Conservation (phyloP, 1,139 yeast genomes). For the Kodamaea arcana region DNA sequence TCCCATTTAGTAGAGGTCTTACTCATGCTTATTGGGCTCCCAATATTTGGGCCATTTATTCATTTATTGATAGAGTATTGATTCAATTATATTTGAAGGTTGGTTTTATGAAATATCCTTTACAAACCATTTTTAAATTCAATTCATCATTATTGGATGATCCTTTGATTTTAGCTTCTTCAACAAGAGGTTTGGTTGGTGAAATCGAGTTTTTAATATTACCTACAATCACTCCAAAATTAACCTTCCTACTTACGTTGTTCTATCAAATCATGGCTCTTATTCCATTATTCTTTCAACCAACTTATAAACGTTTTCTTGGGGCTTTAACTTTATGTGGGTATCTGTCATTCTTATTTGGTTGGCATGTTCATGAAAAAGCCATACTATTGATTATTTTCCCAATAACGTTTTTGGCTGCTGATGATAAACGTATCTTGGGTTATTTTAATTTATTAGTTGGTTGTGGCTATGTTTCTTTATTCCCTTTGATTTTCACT, state of each 20-base stretch:
- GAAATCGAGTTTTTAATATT: slow-evolving; percentile 78
- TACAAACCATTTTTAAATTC: slow-evolving; percentile 31
- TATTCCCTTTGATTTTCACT: slow-evolving; percentile 84
- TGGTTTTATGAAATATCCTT: slow-evolving; percentile 41
- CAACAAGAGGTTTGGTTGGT: slow-evolving; percentile 89
- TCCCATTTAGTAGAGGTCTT: slow-evolving; percentile 92
- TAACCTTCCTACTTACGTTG: slow-evolving; percentile 73
- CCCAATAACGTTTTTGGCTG: slow-evolving; percentile 78
- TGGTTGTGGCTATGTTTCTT: slow-evolving; percentile 79
- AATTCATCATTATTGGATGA: slow-evolving; percentile 25
- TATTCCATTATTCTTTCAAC: slow-evolving; percentile 70
- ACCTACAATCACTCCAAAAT: slow-evolving; percentile 74
- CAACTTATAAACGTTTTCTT: slow-evolving; percentile 71
- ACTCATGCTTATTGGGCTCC: slow-evolving; percentile 99
- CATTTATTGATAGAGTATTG: slow-evolving; percentile 74
- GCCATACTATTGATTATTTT: slow-evolving; percentile 86
- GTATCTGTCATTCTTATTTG: slow-evolving; percentile 84
- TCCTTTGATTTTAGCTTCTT: slow-evolving; percentile 28
- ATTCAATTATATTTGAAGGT: slow-evolving; percentile 46
- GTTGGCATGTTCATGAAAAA: slow-evolving; percentile 99
- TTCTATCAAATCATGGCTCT: slow-evolving; percentile 79
- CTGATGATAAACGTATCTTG: slow-evolving; percentile 66
- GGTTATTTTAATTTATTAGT: slow-evolving; percentile 64
- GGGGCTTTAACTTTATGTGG: slow-evolving; percentile 89
- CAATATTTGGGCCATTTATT: slow-evolving; percentile 91